Conservation (phyloP, 2,329 filamentous ascomycete species). For the Colletotrichum eremochloae region DNA sequence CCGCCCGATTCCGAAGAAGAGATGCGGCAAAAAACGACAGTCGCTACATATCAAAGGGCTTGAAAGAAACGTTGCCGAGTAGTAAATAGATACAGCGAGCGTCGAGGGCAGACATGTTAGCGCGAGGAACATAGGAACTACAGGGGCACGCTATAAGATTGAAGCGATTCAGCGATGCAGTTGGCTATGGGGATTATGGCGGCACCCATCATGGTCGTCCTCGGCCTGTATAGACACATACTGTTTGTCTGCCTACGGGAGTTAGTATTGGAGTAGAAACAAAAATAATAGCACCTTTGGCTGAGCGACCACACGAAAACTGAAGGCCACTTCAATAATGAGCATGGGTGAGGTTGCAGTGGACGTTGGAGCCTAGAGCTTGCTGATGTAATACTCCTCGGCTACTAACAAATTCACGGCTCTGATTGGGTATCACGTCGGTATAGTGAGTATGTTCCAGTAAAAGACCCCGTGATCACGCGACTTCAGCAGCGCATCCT, state of each 20-base stretch:
- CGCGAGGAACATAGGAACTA: too few relatives aligned
- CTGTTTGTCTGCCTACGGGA: not conserved
- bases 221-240: not conserved
- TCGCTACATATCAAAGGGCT: too few relatives aligned
- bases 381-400: not conserved
- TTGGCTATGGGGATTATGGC: too few relatives aligned
- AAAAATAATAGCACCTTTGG: not conserved
- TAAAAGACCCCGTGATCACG: not conserved
- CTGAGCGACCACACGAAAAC: not conserved
- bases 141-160: too few relatives aligned
- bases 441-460: not conserved
- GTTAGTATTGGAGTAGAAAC: not conserved
- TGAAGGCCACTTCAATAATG: not conserved
- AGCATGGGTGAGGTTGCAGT: not conserved
- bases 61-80: too few relatives aligned
- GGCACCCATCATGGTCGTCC: not conserved
- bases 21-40: too few relatives aligned
- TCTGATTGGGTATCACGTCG: not conserved
- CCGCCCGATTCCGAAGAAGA: too few relatives aligned
- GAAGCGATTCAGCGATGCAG: too few relatives aligned
- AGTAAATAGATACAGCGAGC: too few relatives aligned
- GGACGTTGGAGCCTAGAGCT: not conserved
- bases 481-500: slow-evolving; percentile 15
- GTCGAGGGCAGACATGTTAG: too few relatives aligned
- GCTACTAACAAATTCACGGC: not conserved